Evolutionary conservation across 371 early-diverging fungal species (phyloP), one percentile per base, ranked within the genome.

Genomic region (Fennellomyces sp.): DNA sequence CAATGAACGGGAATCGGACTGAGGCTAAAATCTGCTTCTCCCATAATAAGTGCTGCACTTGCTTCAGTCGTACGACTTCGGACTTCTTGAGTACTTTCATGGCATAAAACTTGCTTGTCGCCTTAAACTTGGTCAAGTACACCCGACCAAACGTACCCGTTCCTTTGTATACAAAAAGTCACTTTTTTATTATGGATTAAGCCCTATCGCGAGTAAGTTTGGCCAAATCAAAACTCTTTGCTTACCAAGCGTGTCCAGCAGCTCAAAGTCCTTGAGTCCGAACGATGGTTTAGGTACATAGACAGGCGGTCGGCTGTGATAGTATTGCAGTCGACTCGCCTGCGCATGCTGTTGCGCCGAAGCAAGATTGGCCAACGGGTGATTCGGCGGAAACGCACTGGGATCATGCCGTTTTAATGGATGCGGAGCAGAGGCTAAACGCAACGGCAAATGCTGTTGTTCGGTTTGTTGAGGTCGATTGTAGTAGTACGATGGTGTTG

Each of bases 21-120:
- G 86, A 84, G 61, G 89, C 86, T 49, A 99, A 83, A 58, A 98
- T 97, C 53, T 88, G 86, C 74, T 94, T 94, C 74, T 99, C 99
- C 60, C 93, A 94, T 66, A 93, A 91, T 69, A 97, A 91, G 75
- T 99, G 99, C 75, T 97, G 95, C 4, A 96, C 96, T 74, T 97
- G 98, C 75, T 96, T 94, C 36, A 94, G 81, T 50, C 93, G 85
- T 8, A 97, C 94, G 3, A 97, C 91, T 65, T 95, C 94, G 30
- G 87, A 73, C 72, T 97, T 97, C 67, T 92, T 92, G 64, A 97
- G 76, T 25, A 95, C 94, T 72, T 97, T 97, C 91, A 97, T 91
- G 5, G 98, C 97, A 74, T 91, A 96, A 81, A 82, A 96, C 56
- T 88, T 81, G 56, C 81, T 76, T 7, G 82, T 79, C 10, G 63